Percentiles rank a stretch among this genome's conserved stretches.
These are phyloP conservation scores for Dentipellis fragilis DNA, from an alignment of 768 basidiomycete species.

Conservation along the genomic window DNA sequence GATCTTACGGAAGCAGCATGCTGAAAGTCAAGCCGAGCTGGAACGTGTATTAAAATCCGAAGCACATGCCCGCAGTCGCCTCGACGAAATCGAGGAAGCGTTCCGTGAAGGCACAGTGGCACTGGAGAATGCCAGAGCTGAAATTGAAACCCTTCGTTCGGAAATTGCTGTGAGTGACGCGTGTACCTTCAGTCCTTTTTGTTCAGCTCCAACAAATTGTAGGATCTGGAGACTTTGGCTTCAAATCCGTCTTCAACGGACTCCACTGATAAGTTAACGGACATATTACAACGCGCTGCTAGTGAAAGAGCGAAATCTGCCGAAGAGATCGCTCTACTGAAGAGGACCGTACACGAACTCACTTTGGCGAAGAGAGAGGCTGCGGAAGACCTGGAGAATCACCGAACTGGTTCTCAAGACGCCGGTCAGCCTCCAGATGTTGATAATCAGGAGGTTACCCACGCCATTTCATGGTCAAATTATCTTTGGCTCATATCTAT, in stretches of 20 bases:
- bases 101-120: constrained; percentile 79
- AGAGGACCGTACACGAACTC: constrained; percentile 31
- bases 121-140: constrained; percentile 81
- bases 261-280: constrained; percentile 32
- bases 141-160: constrained; percentile 69
- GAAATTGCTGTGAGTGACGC: constrained; percentile 59
- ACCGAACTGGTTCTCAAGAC: not conserved
- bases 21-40: constrained; percentile 51
- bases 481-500: too few species aligned
- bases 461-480: too few species aligned
- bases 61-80: constrained; percentile 44
- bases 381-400: not conserved
- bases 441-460: too few species aligned
- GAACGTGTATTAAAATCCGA: constrained; percentile 58
- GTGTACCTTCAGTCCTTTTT: not conserved
- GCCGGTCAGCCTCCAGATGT: too few species aligned
- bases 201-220: not conserved
- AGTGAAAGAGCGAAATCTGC: constrained; percentile 41
- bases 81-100: constrained; percentile 86
- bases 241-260: constrained; percentile 16
- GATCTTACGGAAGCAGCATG: constrained; percentile 59
- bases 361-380: not conserved
- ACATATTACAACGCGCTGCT: constrained; percentile 36
- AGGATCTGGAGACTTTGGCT: constrained; percentile 62
- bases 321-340: constrained; percentile 47